Evolutionary conservation across 1,284 basidiomycete species (phyloP).

Genomic region (Afroboletus lepidellus): DNA sequence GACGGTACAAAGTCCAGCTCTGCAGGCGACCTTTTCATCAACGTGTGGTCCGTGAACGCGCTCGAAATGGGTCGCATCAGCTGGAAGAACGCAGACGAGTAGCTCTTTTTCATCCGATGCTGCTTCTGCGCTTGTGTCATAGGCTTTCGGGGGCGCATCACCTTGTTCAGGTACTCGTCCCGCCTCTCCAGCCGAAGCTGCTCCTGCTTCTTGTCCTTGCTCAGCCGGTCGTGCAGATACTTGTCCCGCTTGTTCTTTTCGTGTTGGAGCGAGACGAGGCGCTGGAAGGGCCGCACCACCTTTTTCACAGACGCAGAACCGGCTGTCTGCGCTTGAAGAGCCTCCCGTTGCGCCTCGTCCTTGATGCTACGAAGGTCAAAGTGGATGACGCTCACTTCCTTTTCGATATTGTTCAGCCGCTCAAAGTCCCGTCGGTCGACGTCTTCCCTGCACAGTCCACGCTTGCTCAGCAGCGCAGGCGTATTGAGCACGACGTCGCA

Average conservation of each 20-base stretch:
- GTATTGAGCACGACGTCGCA: constrained; percentile 60
- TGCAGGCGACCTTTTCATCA: constrained; percentile 56
- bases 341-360: constrained; percentile 71
- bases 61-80: constrained; percentile 85
- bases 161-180: constrained; percentile 69
- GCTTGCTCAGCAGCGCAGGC: constrained; percentile 42
- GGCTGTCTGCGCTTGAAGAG: constrained; percentile 40
- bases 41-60: constrained; percentile 66
- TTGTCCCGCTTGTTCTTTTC: constrained; percentile 80
- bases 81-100: constrained; percentile 74
- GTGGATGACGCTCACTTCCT: constrained; percentile 53
- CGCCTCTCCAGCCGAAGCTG: constrained; percentile 67
- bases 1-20: constrained; percentile 72
- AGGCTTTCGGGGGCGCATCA: constrained; percentile 62
- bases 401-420: constrained; percentile 70
- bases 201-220: constrained; percentile 72
- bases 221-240: constrained; percentile 59
- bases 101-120: constrained; percentile 80
- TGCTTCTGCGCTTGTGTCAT: constrained; percentile 53
- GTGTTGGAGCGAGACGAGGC: constrained; percentile 57
- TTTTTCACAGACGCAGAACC: constrained; percentile 49
- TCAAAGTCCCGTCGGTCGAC: constrained; percentile 66
- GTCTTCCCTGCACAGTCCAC: constrained; percentile 49
- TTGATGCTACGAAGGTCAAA: constrained; percentile 69
- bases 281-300: constrained; percentile 64